phyloP scores from a whole-genome alignment of 2,329 filamentous ascomycete genomes.

The Pseudogymnoascus sp. region DNA sequence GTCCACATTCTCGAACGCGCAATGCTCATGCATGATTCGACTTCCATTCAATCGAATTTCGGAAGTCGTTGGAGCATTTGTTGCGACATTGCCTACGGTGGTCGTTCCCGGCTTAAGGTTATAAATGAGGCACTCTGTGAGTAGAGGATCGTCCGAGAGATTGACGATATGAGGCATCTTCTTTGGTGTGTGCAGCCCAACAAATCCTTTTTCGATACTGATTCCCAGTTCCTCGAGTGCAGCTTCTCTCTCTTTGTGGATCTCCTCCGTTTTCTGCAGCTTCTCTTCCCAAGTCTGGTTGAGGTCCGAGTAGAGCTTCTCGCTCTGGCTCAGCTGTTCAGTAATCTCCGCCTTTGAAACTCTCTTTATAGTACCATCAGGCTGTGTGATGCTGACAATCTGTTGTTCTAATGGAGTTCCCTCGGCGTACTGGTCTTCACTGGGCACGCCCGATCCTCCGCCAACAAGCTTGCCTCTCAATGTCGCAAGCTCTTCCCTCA shows the following conservation, averaged over 20 bases:
- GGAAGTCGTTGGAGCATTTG: conserved; percentile 61
- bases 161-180: conserved; percentile 99
- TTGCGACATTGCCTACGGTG: conserved; percentile 88
- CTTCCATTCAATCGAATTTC: conserved; percentile 93
- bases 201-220: conserved; percentile 96
- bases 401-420: conserved; percentile 91
- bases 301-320: conserved; percentile 89
- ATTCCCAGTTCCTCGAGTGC: conserved; percentile 95
- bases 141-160: conserved; percentile 82
- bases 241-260: conserved; percentile 93
- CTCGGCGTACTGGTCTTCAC: conserved; percentile 82
- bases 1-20: conserved; percentile 86
- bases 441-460: conserved; percentile 39
- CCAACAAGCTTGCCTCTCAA: conserved; percentile 77
- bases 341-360: conserved; percentile 98
- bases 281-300: conserved; percentile 99
- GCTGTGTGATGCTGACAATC: conserved; percentile 83
- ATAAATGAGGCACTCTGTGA: conserved; percentile 94
- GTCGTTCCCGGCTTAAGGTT: conserved; percentile 95
- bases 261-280: conserved; percentile 85
- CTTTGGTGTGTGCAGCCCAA: conserved; percentile 91
- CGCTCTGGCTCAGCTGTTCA: conserved; percentile 89
- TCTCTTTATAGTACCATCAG: conserved; percentile 82
- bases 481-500: conserved; percentile 87
- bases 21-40: conserved; percentile 87